These are phyloP conservation scores for Bacterosira constricta DNA, from an alignment of 108 stramenopile species.

Conservation along the genomic window DNA sequence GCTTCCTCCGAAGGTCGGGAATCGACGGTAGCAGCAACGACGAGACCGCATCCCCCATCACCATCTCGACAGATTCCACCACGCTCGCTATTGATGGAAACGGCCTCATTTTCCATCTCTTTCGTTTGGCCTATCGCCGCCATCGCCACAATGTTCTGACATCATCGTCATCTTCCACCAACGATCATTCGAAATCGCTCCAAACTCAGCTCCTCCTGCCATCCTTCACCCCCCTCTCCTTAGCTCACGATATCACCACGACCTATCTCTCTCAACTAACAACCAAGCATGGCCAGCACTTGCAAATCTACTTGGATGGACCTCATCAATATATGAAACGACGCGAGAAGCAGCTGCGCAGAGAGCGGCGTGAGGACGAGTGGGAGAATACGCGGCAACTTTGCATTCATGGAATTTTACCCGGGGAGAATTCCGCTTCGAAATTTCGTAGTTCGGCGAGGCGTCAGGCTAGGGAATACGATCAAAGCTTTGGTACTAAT, in stretches of 20 bases:
- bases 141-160: conserved; percentile 36
- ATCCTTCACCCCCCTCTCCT: conserved; percentile 46
- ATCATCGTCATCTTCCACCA: not conserved
- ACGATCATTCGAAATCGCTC: no score
- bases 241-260: conserved; percentile 48
- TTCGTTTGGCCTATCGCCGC: conserved; percentile 53
- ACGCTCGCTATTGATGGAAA: conserved; percentile 68
- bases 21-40: not conserved
- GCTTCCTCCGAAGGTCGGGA: conserved; percentile 6
- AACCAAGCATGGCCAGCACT: conserved; percentile 20
- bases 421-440: not conserved
- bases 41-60: not conserved
- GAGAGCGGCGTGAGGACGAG: conserved; percentile 22
- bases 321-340: conserved; percentile 48
- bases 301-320: conserved; percentile 66
- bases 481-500: not conserved
- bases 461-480: conserved; percentile 7
- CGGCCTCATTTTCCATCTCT: conserved; percentile 62
- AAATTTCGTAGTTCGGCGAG: conserved; percentile 34
- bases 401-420: conserved; percentile 53
- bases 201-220: conserved; percentile 45
- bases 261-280: conserved; percentile 44
- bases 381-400: conserved; percentile 51
- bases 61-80: conserved; percentile 25
- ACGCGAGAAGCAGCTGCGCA: conserved; percentile 20